Base-by-base conservation (phyloP, 208 protist genomes). In the Leishmania aethiopica region DNA sequence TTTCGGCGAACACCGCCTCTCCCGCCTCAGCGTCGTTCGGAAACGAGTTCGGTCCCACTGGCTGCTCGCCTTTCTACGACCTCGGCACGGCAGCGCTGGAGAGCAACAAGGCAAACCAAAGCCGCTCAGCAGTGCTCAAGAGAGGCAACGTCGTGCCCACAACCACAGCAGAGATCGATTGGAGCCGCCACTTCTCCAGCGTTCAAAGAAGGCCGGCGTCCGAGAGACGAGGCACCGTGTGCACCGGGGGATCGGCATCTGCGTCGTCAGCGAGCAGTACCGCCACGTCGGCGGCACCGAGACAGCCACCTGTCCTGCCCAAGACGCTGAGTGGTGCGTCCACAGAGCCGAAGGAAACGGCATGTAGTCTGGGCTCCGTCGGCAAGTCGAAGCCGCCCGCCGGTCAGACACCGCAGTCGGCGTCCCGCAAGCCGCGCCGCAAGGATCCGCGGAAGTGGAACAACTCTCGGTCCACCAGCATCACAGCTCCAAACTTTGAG, bases 21-120 rank as follows among this genome's bases (percentile, higher is more conserved):
- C 64, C 35, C 35, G 28, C 72, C 10, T 45, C 72, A 5, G 72
- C 66, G 49, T 72, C 64, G 5, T 67, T 75, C 37, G 22, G 17
- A 22, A 15, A 32, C 22, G 60, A 8, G 1, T 35, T 37, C 37
- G 80, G 80, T 0, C 51, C n/a, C 19, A 57, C 62, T 25, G 60
- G 73, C 10, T 79, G 62, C 45, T 55, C 80, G 19, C 80, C 75
- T 10, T 35, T 79, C 10, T 74, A 75, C n/a, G 55, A 79, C 22
- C 10, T 40, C 1, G 49, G 49, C 49, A 40, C 71, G 47, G 71
- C 2, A 59, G 22, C 71, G 47, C 1, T 19, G 32, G 71, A 57
- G 40, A 47, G 22, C 42, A n/a, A 10, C 19, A 73, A 25, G 28
- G 40, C 22, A 19, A 2, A 25, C 17, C 7, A 6, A 22, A 28